Base-by-base conservation (phyloP, 1,139 yeast genomes). In the Arxiozyma slooffiae region DNA sequence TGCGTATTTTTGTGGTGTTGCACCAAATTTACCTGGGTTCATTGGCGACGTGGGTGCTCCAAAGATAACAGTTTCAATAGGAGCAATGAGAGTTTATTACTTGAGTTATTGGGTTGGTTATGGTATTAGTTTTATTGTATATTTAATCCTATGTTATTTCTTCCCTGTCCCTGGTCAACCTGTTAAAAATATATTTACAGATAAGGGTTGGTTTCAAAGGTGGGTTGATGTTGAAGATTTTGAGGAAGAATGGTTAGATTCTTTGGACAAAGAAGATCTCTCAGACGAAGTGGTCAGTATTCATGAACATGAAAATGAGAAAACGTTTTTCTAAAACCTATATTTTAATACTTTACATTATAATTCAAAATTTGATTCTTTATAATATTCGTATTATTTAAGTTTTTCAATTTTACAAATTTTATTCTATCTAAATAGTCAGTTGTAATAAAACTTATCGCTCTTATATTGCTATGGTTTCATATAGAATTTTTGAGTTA, bases 1-100 rank as follows among this genome's bases (percentile, higher is more conserved):
- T 36, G 88, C 90, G 0, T 85, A 85, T 65, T 66, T 84, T 52
- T 74, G 83, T 60, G 94, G 94, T 54, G 80, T 87, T 51, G 71
- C 83, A 48, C 94, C 95, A 48, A 88, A 87, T 63, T 86, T 88
- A 60, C 94, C 86, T 24, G 96, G 95, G 53, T 89, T 83, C 4
- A 79, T 82, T 17, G 86, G 82, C 26, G 77, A 76, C 39, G 63
- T 63, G 21, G 61, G 61, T 9, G 34, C 34, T 16, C n/a, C n/a
- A n/a, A 42, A 42, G n/a, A 90, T 88, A 16, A 94, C 95, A 9
- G 72, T 76, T 49, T 52, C 66, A 9, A 44, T 49, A 21, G 95
- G 94, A 36, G 96, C 96, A 3, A 76, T 80, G 41, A 72, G 79
- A 53, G 76, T 88, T 41, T 88, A 85, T 71, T 72, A 82, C 54